Evolutionary conservation across 176 grass and related monocot species (phyloP).

Genomic region (Puya raimondii): DNA sequence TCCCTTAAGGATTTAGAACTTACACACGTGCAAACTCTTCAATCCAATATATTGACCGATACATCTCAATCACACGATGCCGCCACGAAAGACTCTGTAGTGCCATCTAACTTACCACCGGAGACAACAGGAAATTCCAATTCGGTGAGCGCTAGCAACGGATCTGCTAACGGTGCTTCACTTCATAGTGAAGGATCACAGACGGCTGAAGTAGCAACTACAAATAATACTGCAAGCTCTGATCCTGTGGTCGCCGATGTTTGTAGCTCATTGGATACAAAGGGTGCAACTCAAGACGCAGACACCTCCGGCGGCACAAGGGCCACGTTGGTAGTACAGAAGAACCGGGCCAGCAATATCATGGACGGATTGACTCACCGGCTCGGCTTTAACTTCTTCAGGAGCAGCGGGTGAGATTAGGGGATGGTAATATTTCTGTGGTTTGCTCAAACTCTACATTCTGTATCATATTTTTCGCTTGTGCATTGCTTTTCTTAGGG

Average conservation of each 20-base stretch:
- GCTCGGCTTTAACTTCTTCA: conserved; percentile 74
- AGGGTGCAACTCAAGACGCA: background rate
- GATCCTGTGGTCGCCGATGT: background rate
- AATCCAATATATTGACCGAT: conserved; percentile 28
- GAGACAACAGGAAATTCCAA: conserved; percentile 22
- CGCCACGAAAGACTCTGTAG: conserved; percentile 11
- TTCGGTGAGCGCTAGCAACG: background rate
- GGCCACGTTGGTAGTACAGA: conserved; percentile 86
- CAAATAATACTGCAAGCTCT: conserved; percentile 7
- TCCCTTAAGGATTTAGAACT: conserved; percentile 73
- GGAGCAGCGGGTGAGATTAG: conserved; percentile 45
- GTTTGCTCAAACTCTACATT: too few species aligned
- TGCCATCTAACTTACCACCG: conserved; percentile 9
- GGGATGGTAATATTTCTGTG: too few species aligned
- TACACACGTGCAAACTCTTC: conserved; percentile 33
- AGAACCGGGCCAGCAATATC: conserved; percentile 43
- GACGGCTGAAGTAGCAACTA: conserved; percentile 9
- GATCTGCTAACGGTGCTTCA: conserved; percentile 11
- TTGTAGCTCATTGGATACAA: conserved; percentile 16
- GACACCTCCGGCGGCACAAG: conserved; percentile 33
- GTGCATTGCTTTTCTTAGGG: conserved; percentile 1
- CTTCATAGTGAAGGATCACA: conserved; percentile 20
- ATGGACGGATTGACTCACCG: conserved; percentile 74
- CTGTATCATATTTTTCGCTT: too few species aligned
- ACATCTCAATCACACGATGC: conserved; percentile 25